Evolutionary conservation across 2,329 filamentous ascomycete genomes (phyloP), one percentile per base, ranked within the genome.

Genomic region (Claviceps purpurea): DNA sequence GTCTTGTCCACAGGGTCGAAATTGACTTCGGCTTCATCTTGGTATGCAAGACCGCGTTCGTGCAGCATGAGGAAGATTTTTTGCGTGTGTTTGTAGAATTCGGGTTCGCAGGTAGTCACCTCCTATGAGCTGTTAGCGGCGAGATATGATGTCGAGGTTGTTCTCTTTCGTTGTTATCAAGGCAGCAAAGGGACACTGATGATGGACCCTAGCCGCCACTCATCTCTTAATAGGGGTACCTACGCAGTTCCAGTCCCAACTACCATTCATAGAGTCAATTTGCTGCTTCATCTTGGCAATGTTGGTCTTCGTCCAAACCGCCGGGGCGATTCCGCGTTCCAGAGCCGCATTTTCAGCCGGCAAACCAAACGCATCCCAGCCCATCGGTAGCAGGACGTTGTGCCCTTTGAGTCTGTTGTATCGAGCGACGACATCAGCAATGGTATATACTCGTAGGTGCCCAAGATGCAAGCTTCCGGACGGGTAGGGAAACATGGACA

Each of bases 401-500:
- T 81, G 75, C 16, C 89, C 89, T 58, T 83, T 81, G 70, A 95
- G 81, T 26, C 76, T 77, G 60, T 83, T 80, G 63, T 84, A 94
- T 51, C 89, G 79, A 14, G 88, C 82, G 50, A 95, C 70, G 10
- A 90, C 85, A 70, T 95, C 89, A 55, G 89, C 88, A 57, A 95
- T 93, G 40, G 89, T 88, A 71, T 95, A 95, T 49, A 94, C 88
- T 47, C 89, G 82, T 41, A 95, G 72, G 65, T 95, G 89, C 14
- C 89, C 89, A 55, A 95, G 81, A 65, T 95, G 89, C 30, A 95
- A 76, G 34, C 82, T 83, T 34, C 89, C 89, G 0, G 89, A 95
- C 1, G 89, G 89, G 65, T 95, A 95, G 0, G 89, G 89, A 63
- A 95, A 95, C 89, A 95, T 95, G 57, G 89, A 84, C 51, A 95